A percentile compares a stretch with the other conserved stretches of the same genome.
Evolutionary conservation across 2,329 filamentous ascomycete genomes (phyloP).

Genomic region (Escovopsis sp.): DNA sequence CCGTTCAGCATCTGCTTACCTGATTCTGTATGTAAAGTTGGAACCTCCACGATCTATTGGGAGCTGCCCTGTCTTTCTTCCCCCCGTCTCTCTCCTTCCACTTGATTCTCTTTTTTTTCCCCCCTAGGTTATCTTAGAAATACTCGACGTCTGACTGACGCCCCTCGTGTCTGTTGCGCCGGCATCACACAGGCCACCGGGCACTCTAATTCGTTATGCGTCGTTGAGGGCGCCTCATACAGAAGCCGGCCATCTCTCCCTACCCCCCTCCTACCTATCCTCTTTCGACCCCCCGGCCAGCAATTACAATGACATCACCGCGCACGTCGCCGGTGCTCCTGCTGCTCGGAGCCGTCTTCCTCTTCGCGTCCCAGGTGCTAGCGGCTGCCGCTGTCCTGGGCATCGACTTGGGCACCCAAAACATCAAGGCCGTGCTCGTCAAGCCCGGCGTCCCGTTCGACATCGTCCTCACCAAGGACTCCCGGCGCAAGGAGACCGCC

Average conservation of each 20-base stretch:
- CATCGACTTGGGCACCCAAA: constrained; percentile 88
- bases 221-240: constrained; percentile 5
- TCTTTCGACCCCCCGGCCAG: constrained; percentile 8
- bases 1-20: constrained; percentile 9
- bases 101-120: constrained; percentile 1
- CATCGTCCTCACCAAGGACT: constrained; percentile 95
- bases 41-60: too few species aligned
- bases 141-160: too few species aligned
- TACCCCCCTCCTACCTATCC: too few species aligned
- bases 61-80: constrained; percentile 4
- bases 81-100: background rate
- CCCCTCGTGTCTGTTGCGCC: too few species aligned
- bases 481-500: constrained; percentile 83
- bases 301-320: constrained; percentile 19
- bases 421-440: constrained; percentile 89
- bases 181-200: background rate
- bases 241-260: too few species aligned
- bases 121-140: background rate
- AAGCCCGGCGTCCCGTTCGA: constrained; percentile 96
- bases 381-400: constrained; percentile 65
- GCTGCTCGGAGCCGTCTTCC: constrained; percentile 22
- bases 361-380: constrained; percentile 29
- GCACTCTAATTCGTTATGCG: constrained; percentile 3
- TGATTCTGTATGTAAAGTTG: too few species aligned
- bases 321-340: constrained; percentile 21